A percentile compares a stretch with the other conserved stretches of the same genome.
Evolutionary conservation across 352 stramenopile species (phyloP).

Genomic region (Pythium dissimile): DNA sequence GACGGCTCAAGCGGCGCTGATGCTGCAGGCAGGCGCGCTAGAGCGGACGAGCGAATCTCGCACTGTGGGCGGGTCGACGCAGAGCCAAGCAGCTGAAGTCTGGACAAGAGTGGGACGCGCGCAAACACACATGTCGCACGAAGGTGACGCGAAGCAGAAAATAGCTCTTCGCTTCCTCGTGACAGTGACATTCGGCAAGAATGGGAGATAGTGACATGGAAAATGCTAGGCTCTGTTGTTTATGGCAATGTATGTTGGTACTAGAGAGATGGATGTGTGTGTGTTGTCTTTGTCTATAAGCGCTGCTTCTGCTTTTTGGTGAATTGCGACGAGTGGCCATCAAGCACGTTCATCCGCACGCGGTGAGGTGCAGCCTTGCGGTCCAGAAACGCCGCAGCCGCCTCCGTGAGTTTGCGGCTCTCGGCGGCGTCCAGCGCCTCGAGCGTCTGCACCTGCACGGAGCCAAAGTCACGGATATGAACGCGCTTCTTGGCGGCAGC

Average conservation of each 20-base stretch:
- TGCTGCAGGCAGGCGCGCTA: neutral
- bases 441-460: constrained; percentile 71
- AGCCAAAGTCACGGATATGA: constrained; percentile 73
- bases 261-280: neutral
- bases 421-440: constrained; percentile 37
- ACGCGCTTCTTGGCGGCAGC: constrained; percentile 34
- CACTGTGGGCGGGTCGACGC: no score
- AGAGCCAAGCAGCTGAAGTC: neutral
- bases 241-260: no score
- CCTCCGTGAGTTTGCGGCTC: constrained; percentile 40
- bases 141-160: constrained; percentile 14
- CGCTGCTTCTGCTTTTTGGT: constrained; percentile 66
- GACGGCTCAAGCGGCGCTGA: neutral
- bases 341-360: constrained; percentile 58
- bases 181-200: neutral
- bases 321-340: constrained; percentile 66
- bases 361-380: constrained; percentile 48
- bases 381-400: constrained; percentile 49
- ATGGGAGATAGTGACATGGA: constrained; percentile 8
- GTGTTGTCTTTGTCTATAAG: constrained; percentile 8
- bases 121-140: constrained; percentile 1
- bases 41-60: constrained; percentile 6
- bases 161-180: neutral
- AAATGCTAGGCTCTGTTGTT: no score
- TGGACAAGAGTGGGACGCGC: constrained; percentile 17